A percentile compares a stretch with the other conserved stretches of the same genome.
phyloP scores from a whole-genome alignment of 805 yeast species.

The Candida vartiovaarae region DNA sequence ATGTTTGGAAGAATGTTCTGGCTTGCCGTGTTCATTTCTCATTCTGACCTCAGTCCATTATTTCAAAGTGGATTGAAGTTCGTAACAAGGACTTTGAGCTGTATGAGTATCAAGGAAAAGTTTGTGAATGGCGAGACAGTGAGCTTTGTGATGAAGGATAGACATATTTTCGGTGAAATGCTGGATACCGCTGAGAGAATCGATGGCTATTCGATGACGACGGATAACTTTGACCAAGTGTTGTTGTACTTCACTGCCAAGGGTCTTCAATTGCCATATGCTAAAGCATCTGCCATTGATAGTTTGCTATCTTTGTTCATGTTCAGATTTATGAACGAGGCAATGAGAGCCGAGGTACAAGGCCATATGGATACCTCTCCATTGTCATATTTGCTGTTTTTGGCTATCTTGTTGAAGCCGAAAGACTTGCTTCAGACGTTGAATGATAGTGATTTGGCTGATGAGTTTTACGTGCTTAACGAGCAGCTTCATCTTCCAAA shows the following conservation, averaged over 20 bases:
- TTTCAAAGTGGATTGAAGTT: conserved; percentile 36
- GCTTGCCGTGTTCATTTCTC: conserved; percentile 28
- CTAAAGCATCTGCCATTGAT: conserved; percentile 41
- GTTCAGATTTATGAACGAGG: conserved; percentile 33
- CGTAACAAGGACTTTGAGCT: conserved; percentile 29
- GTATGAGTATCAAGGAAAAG: conserved; percentile 26
- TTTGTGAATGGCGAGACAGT: conserved; percentile 19
- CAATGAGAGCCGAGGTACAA: conserved; percentile 8
- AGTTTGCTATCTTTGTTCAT: conserved; percentile 38
- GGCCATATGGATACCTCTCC: conserved; percentile 6
- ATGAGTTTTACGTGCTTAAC: conserved; percentile 26
- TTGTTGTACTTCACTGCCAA: conserved; percentile 41
- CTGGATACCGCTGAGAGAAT: conserved; percentile 37
- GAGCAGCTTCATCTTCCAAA: conserved; percentile 33
- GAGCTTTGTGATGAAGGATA: conserved; percentile 25
- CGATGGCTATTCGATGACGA: conserved; percentile 32
- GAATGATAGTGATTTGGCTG: conserved; percentile 29
- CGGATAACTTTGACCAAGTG: conserved; percentile 44
- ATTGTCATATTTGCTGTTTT: conserved; percentile 26
- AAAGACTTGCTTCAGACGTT: conserved; percentile 30
- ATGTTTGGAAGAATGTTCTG: conserved; percentile 30
- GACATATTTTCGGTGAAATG: conserved; percentile 31
- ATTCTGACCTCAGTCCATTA: conserved; percentile 27
- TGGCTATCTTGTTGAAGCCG: conserved; percentile 29
- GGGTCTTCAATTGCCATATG: conserved; percentile 54